These are phyloP conservation scores for Dichomitus squalens DNA, from an alignment of 1,284 basidiomycete genomes.

Conservation along the genomic window DNA sequence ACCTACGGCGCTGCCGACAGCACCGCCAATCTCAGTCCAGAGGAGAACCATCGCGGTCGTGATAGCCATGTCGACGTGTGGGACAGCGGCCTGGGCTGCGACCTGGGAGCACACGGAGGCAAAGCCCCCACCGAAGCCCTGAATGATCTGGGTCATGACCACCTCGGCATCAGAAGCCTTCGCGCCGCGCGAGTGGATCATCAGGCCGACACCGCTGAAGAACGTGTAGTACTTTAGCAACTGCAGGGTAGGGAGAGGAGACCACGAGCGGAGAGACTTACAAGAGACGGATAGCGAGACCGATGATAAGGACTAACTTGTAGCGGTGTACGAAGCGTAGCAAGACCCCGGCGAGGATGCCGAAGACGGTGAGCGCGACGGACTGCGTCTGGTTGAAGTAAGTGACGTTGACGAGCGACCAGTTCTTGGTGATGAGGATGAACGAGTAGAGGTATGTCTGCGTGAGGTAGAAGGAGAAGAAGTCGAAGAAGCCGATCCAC, in stretches of 20 bases:
- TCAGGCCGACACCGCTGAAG: constrained; percentile 63
- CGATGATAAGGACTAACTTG: constrained; percentile 65
- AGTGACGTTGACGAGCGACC: constrained; percentile 53
- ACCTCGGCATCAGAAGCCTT: constrained; percentile 60
- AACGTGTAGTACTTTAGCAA: too few species aligned
- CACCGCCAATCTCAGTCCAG: constrained; percentile 78
- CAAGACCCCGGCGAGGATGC: constrained; percentile 57
- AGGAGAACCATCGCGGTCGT: constrained; percentile 83
- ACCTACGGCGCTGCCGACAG: constrained; percentile 69
- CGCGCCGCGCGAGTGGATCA: constrained; percentile 73
- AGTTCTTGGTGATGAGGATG: constrained; percentile 60
- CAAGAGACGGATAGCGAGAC: constrained; percentile 68
- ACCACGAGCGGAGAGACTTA: constrained; percentile 18
- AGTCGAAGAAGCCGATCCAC: constrained; percentile 73
- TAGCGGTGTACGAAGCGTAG: constrained; percentile 60
- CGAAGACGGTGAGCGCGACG: constrained; percentile 67
- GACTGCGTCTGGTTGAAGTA: constrained; percentile 61
- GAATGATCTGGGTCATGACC: constrained; percentile 74
- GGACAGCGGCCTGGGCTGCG: constrained; percentile 77
- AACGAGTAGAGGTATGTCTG: constrained; percentile 65
- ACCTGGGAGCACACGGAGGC: constrained; percentile 73
- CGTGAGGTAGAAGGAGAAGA: constrained; percentile 66
- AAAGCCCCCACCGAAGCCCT: constrained; percentile 81
- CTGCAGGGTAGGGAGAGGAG: not conserved
- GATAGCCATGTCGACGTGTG: constrained; percentile 78